These are phyloP conservation scores for Aspergillus pseudoterreus DNA, from an alignment of 2,329 filamentous ascomycete genomes.

Conservation along the genomic window DNA sequence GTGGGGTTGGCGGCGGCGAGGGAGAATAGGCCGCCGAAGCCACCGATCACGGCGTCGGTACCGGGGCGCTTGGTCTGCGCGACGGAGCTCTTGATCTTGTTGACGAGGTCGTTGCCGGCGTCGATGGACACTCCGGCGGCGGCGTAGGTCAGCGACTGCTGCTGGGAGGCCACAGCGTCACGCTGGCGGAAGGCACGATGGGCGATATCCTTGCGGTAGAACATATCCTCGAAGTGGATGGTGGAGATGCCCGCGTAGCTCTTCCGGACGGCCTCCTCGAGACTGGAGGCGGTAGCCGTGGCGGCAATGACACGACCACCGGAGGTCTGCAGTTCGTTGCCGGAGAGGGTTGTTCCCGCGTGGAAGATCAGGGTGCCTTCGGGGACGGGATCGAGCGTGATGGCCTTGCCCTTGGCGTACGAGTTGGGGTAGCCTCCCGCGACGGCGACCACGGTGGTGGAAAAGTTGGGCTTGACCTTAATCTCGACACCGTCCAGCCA, in stretches of 20 bases:
- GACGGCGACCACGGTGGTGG: constrained; percentile 89
- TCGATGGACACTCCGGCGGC: constrained; percentile 92
- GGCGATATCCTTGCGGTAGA: constrained; percentile 90
- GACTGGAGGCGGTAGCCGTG: constrained; percentile 71
- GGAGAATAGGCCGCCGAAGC: constrained; percentile 87
- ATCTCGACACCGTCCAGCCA: constrained; percentile 68
- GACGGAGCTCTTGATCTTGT: constrained; percentile 88
- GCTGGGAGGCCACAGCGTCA: constrained; percentile 17
- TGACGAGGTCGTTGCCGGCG: constrained; percentile 86
- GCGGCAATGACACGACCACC: constrained; percentile 92
- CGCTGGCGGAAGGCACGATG: constrained; percentile 55
- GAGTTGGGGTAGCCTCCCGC: constrained; percentile 85
- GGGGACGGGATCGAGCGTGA: constrained; percentile 54
- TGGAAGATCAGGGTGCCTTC: constrained; percentile 77
- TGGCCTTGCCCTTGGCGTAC: constrained; percentile 74
- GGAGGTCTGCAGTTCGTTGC: constrained; percentile 66
- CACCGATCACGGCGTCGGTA: constrained; percentile 89
- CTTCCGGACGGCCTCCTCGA: constrained; percentile 78
- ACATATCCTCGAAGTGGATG: constrained; percentile 84
- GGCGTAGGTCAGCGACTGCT: constrained; percentile 72
- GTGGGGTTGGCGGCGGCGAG: constrained; percentile 64
- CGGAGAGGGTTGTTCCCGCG: constrained; percentile 71
- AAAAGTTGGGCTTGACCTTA: constrained; percentile 66
- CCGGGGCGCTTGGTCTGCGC: constrained; percentile 78
- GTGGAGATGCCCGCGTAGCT: constrained; percentile 80